Percentiles rank a stretch among this genome's conserved stretches.
Conservation (phyloP, 2,329 filamentous ascomycete genomes). For the Cladophialophora carrionii region DNA sequence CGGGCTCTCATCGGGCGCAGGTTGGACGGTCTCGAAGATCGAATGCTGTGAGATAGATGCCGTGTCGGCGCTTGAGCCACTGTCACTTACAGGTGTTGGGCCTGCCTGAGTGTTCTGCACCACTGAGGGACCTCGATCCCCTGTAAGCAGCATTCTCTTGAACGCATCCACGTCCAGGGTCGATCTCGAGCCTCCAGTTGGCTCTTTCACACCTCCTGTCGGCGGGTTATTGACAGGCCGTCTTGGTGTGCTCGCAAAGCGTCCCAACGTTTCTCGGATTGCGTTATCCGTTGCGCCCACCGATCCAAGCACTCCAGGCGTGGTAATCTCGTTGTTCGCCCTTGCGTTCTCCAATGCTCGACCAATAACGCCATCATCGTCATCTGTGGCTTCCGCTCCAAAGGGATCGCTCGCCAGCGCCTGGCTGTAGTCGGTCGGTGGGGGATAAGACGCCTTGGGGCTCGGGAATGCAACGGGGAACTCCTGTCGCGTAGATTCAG, state of each 20-base stretch:
- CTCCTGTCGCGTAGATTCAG: constrained; percentile 38
- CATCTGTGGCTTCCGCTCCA: constrained; percentile 41
- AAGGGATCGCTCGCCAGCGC: constrained; percentile 46
- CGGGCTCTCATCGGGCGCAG: constrained; percentile 55
- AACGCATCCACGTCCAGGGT: constrained; percentile 78
- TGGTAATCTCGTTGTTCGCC: constrained; percentile 32
- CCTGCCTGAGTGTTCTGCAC: constrained; percentile 35
- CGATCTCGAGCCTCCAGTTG: constrained; percentile 41
- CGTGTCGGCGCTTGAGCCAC: constrained; percentile 61
- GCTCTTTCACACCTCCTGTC: constrained; percentile 14
- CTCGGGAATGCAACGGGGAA: constrained; percentile 25
- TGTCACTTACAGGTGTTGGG: constrained; percentile 41
- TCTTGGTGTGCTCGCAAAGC: constrained; percentile 33
- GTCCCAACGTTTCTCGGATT: constrained; percentile 35
- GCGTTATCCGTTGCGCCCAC: constrained; percentile 19
- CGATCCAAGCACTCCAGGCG: constrained; percentile 14
- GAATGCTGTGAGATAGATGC: constrained; percentile 64
- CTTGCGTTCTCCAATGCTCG: constrained; percentile 39
- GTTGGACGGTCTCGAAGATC: constrained; percentile 57
- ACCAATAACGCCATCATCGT: constrained; percentile 40
- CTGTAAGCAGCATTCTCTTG: constrained; percentile 74
- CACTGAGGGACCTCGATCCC: constrained; percentile 54
- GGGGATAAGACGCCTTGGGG: constrained; percentile 19
- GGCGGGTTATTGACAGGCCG: constrained; percentile 13
- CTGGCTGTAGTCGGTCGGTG: constrained; percentile 36